Conservation (phyloP, 495 filamentous ascomycete species). For the Penicillium taxi region DNA sequence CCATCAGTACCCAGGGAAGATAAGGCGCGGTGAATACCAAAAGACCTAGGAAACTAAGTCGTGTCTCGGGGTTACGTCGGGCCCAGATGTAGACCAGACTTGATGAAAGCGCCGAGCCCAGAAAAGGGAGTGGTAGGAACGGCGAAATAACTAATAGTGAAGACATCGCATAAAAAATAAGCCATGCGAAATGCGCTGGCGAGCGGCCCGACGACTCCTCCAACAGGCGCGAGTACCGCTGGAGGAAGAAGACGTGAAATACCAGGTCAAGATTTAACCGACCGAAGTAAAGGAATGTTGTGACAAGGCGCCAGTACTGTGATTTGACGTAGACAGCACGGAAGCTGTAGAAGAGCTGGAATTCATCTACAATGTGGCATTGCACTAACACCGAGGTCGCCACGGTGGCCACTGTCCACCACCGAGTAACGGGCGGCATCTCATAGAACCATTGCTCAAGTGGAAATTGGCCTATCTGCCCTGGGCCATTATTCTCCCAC, state of each 20-base stretch:
- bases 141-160: constrained; percentile 76
- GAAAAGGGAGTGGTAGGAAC: constrained; percentile 75
- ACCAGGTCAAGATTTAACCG: constrained; percentile 88
- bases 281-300: constrained; percentile 96
- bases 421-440: constrained; percentile 90
- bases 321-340: constrained; percentile 81
- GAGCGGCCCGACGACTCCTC: constrained; percentile 88
- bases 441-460: constrained; percentile 97
- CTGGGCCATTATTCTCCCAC: constrained; percentile 39
- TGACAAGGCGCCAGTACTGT: constrained; percentile 94
- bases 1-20: constrained; percentile 93
- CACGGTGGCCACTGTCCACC: constrained; percentile 92
- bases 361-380: constrained; percentile 81
- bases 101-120: constrained; percentile 81
- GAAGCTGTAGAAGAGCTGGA: constrained; percentile 95
- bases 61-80: constrained; percentile 82
- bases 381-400: constrained; percentile 85
- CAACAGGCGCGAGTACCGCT: constrained; percentile 89
- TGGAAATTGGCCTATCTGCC: constrained; percentile 63
- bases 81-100: constrained; percentile 98
- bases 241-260: constrained; percentile 98
- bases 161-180: constrained; percentile 73
- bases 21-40: constrained; percentile 90
- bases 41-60: constrained; percentile 83
- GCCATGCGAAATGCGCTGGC: constrained; percentile 89